These are phyloP conservation scores for Erigeron canadensis DNA, from an alignment of 129 eudicot species.

Conservation along the genomic window DNA sequence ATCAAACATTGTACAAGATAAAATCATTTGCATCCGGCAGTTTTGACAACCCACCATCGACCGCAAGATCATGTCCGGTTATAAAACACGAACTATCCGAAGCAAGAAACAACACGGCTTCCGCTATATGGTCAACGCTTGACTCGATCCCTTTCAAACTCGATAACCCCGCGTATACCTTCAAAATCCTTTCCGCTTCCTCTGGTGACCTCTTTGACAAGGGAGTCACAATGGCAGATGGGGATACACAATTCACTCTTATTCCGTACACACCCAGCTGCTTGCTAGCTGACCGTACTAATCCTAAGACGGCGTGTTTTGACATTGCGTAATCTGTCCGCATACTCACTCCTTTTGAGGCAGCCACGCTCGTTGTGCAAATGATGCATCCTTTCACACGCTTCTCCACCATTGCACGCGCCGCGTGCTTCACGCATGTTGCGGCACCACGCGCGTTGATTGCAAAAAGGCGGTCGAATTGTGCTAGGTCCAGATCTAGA, in stretches of 20 bases:
- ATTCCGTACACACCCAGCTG: constrained; percentile 39
- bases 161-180: constrained; percentile 16
- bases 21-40: constrained; percentile 30
- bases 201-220: constrained; percentile 22
- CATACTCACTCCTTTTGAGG: constrained; percentile 18
- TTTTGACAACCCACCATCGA: constrained; percentile 36
- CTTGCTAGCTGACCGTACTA: constrained; percentile 37
- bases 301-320: constrained; percentile 37
- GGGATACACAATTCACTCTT: constrained; percentile 42
- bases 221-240: constrained; percentile 30
- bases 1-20: constrained; percentile 15
- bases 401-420: constrained; percentile 31
- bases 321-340: constrained; percentile 37
- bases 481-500: constrained; percentile 24
- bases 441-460: constrained; percentile 34
- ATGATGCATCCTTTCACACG: constrained; percentile 30
- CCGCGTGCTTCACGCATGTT: constrained; percentile 36
- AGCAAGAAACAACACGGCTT: constrained; percentile 34
- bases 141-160: constrained; percentile 25
- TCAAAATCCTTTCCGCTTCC: constrained; percentile 19
- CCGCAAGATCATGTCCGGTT: constrained; percentile 37
- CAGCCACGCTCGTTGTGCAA: constrained; percentile 32
- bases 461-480: constrained; percentile 23
- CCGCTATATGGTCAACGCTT: constrained; percentile 24
- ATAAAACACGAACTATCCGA: constrained; percentile 22